Base-by-base conservation (phyloP, 2,329 filamentous ascomycete genomes). In the Fusarium napiforme region DNA sequence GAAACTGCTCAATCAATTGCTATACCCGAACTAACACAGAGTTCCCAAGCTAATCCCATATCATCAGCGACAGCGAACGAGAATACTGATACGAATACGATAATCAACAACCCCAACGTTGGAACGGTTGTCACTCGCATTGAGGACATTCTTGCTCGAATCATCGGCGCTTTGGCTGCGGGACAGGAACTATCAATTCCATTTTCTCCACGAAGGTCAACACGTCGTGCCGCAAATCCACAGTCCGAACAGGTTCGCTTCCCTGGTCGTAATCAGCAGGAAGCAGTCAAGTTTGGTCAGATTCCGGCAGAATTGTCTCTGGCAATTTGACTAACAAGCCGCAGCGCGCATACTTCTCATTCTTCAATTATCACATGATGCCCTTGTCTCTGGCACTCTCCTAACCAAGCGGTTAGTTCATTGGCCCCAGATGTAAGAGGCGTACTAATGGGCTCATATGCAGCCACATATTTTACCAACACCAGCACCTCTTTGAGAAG, bases 381-480 rank as follows among this genome's bases (percentile, higher is more conserved):
- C 90, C 7, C 81, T 92, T 4, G 81, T 87, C 0, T 84, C 86
- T 1, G 88, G 87, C 3, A 85, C 82, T 14, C 75, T 89, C 6
- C 83, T 90, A 26, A 92, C 90, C 5, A 93, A 92, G 80, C 88
- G 90, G 90, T 91, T 57, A 47, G 81, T 75, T n/a, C 30, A 53
- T 37, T 40, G 8, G 9, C 34, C 12, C 8, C 9, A n/a, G 28
- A 26, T 60, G 23, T 9, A 30, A 26, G 18, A 40, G 12, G n/a
- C n/a, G 23, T 34, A 45, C 67, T 65, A 37, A 66, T 47, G n/a
- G 21, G 14, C 30, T 26, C 6, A 16, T 28, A 14, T 37, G 18
- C 49, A 96, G 93, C 69, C 93, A 93, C 77, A 90, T 97, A 8
- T 97, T 92, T 80, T 97, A 97, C 78, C 90, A 93, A 75, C 88